Base-by-base conservation (phyloP, 2,329 filamentous ascomycete genomes). In the Ascochyta clinopodiicola region DNA sequence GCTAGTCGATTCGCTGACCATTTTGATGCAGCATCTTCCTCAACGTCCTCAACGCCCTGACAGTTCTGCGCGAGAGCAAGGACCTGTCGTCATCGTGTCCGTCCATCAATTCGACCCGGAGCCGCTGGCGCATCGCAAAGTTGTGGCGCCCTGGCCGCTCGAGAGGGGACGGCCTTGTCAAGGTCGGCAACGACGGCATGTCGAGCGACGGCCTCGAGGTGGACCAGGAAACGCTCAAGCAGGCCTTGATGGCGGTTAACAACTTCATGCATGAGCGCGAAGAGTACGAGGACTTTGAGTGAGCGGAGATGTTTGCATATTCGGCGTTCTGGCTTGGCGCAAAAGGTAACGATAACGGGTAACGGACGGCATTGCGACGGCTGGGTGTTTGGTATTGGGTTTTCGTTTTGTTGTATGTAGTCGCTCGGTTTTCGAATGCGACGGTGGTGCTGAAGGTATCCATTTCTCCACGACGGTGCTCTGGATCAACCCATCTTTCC, bases 251-350 rank as follows among this genome's bases (percentile, higher is more conserved):
- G 49, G 71, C 72, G 10, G 48, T 75, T 37, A 75, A 75, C 60
- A 74, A 75, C 61, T 75, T 74, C 62, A 75, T 75, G 60, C 67
- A 75, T 29, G 72, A 75, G 48, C 63, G 64, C 37, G 66, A 66
- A 42, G 73, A 75, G 49, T 67, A 62, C 36, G 63, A 63, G 12
- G 50, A 57, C 17, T 51, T 52, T 19, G 52, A 56, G 42, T 66
- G 59, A 64, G 45, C 50, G 39, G 46, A n/a, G 13, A 36, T 34
- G 37, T 53, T 34, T 56, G 49, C 57, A 48, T 48, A 48, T 60
- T 44, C 32, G 60, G 61, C 50, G 56, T 69, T 60, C 12, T 58
- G 52, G 36, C 39, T 59, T 52, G 66, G 61, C 60, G 64, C 66
- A 61, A 44, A 31, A 51, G 64, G 56, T 51, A 59, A 57, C 53